Base-by-base conservation (phyloP, 345 rosid species). In the Eucalyptus paniculata region DNA sequence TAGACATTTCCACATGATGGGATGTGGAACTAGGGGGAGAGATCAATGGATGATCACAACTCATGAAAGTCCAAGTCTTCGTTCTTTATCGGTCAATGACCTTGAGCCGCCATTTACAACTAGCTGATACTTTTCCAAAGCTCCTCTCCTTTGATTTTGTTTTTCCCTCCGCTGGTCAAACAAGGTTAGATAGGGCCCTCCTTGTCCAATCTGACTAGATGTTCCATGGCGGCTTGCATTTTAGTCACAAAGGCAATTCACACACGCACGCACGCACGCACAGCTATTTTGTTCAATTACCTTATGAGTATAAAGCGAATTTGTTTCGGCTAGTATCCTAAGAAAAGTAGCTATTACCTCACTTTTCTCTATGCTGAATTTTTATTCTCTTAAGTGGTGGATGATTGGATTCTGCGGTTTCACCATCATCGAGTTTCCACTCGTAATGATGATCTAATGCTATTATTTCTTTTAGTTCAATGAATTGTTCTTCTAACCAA, bases 221-320 rank as follows among this genome's bases (percentile, higher is more conserved):
- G 37, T 65, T 15, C 14, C 32, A 4, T 14, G 77, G 77, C 37
- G 77, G 77, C 77, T 65, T n/a, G 77, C 0, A 65, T n/a, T 15
- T 65, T n/a, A 7, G 69, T 62, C 69, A 30, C 32, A 30, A 12
- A 6, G 18, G 32, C 69, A 53, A 53, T 19, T 53, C 56, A 53
- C 24, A 19, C 9, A 5, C 18, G 1, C 51, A 6, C 53, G 1
- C 53, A 14, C 16, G 6, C 3, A 2, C 6, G 1, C 3, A 17
- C 1, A 17, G 4, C 2, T 53, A 53, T 53, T 19, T 53, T 53
- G 58, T 8, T 53, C 58, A 19, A 53, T 53, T 53, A 53, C 58
- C 58, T 53, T 53, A 53, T 3, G 58, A 53, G 26, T 53, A 53
- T 53, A 53, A 53, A 53, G 1, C 5, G 5, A 21, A 8, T 53